Evolutionary conservation across 2,329 filamentous ascomycete genomes (phyloP), one percentile per base, ranked within the genome.

Genomic region (Trichoderma sp.): DNA sequence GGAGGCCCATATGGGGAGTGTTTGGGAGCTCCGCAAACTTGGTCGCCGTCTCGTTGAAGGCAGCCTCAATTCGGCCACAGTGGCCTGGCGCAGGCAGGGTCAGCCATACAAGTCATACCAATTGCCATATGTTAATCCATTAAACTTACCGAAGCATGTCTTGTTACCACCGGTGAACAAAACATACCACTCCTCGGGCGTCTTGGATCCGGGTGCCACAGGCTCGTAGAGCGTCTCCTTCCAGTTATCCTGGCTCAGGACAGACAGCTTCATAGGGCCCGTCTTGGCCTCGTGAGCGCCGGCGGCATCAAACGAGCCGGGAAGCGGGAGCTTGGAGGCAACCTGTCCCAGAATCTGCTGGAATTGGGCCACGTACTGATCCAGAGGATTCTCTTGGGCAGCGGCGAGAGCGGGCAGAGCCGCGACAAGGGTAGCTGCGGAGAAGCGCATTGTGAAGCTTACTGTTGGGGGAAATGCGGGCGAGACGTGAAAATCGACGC

Each of bases 101-200:
- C 72, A 78, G 60, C 27, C 13, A 10, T 7, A 37, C 16, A 58
- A 14, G 40, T 29, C 14, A 29, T 11, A 14, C 14, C 55, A 31
- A 47, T 27, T 31, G 47, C 43, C 6, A 16, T 11, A 43, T 3
- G 4, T 64, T 24, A 4, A 40, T 40, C 14, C 47, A 19, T 47
- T 11, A 24, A 68, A n/a, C 84, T 69, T 81, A 88, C 87, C 86
- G 77, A 86, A 90, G 82, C 92, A 95, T 37, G 92, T 93, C 82
- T 89, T 91, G 84, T 94, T 94, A 74, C 91, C 85, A 68, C 92
- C 92, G 11, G 89, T 92, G 73, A 93, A 81, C 73, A 92, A 85
- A 71, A 95, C 83, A 84, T 91, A 89, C 91, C 91, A 94, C 80
- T 93, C 90, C 80, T 91, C 90, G 5, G 91, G 90, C 71, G 84